Conservation (phyloP, 2,329 filamentous ascomycete genomes). For the Ophiosphaerella narmari region DNA sequence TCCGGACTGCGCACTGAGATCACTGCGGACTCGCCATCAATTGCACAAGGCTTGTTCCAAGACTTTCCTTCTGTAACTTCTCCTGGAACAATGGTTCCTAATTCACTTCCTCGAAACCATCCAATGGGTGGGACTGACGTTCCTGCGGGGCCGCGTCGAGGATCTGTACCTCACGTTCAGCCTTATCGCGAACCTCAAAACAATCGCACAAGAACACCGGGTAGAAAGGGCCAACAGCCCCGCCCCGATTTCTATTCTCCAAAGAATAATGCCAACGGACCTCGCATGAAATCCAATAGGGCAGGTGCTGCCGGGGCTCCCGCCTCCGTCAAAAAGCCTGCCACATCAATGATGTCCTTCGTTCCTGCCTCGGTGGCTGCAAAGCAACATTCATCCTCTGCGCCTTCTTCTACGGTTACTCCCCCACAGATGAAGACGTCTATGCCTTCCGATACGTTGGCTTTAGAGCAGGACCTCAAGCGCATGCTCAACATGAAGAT, state of each 20-base stretch:
- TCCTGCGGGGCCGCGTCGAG: slow-evolving; percentile 23
- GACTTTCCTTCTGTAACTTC: slow-evolving; percentile 30
- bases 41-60: slow-evolving; percentile 26
- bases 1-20: slow-evolving; percentile 52
- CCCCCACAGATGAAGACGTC: slow-evolving; percentile 21
- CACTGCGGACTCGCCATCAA: slow-evolving; percentile 37
- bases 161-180: slow-evolving; percentile 32
- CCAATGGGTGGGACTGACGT: slow-evolving; percentile 19
- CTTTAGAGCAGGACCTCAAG: slow-evolving; percentile 44
- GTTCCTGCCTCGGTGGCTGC: slow-evolving; percentile 44
- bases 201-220: slow-evolving; percentile 28
- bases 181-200: slow-evolving; percentile 30
- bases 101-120: slow-evolving; percentile 20
- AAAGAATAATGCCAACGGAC: slow-evolving; percentile 15
- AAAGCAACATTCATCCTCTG: slow-evolving; percentile 32
- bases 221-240: slow-evolving; percentile 25
- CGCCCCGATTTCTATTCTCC: slow-evolving; percentile 30
- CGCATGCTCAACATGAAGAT: slow-evolving; percentile 41
- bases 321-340: slow-evolving; percentile 23
- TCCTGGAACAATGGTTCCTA: slow-evolving; percentile 22
- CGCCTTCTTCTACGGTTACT: slow-evolving; percentile 17
- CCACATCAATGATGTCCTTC: slow-evolving; percentile 38
- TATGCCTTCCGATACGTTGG: slow-evolving; percentile 23
- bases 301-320: slow-evolving; percentile 18
- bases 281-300: slow-evolving; percentile 12